These are phyloP conservation scores for Bathelium albidoporum DNA, from an alignment of 495 filamentous ascomycete genomes.

Conservation along the genomic window DNA sequence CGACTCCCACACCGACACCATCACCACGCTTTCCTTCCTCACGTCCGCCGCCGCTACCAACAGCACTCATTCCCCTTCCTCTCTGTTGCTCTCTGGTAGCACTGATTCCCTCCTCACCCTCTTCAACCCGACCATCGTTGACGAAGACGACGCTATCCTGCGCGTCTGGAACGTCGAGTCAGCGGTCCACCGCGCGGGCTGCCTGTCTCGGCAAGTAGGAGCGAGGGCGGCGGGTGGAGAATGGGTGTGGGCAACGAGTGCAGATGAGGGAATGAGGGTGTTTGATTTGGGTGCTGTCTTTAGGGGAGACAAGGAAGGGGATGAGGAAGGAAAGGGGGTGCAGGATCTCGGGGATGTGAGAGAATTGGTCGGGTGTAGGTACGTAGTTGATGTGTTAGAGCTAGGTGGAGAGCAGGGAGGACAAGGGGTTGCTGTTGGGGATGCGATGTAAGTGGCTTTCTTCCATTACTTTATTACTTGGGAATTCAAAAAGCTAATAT, in stretches of 20 bases:
- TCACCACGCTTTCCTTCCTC: conserved; percentile 60
- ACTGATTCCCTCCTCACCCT: conserved; percentile 89
- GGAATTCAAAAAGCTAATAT: too few relatives aligned
- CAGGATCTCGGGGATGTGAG: conserved; percentile 66
- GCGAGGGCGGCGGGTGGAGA: conserved; percentile 26
- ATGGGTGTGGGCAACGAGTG: background rate
- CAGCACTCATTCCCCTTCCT: conserved; percentile 37
- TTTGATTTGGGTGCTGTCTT: background rate
- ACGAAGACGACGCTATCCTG: conserved; percentile 77
- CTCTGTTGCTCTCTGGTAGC: conserved; percentile 65
- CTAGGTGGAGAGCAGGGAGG: conserved; percentile 52
- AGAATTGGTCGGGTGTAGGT: conserved; percentile 61
- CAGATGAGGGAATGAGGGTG: background rate
- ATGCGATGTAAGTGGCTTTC: conserved; percentile 34
- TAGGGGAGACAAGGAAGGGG: conserved; percentile 46
- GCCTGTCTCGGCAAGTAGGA: too few relatives aligned
- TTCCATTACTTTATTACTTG: conserved; percentile 24
- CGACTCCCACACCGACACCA: conserved; percentile 86
- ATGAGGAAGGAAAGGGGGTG: conserved; percentile 34
- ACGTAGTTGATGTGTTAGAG: conserved; percentile 64
- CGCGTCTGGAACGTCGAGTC: conserved; percentile 79
- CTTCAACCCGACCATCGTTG: conserved; percentile 61
- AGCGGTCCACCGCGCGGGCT: conserved; percentile 78
- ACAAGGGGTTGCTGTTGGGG: conserved; percentile 36
- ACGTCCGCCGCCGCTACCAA: too few relatives aligned